phyloP scores from a whole-genome alignment of 768 basidiomycete species.

The Polyporus arcularius region DNA sequence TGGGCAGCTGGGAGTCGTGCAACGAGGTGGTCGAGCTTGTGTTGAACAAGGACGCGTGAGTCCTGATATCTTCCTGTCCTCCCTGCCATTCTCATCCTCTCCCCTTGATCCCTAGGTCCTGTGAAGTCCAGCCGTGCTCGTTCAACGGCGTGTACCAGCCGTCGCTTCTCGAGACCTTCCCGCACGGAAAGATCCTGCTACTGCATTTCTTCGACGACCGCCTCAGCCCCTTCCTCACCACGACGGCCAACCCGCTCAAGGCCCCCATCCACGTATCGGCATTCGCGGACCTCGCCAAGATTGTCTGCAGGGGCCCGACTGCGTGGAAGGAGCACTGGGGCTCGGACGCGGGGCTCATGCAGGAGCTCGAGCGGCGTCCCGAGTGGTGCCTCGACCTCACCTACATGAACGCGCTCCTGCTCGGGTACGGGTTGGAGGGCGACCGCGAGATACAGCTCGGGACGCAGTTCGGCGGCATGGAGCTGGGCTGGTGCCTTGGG shows the following conservation, averaged over 20 bases:
- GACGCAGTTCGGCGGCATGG: conserved; percentile 86
- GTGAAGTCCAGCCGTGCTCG: conserved; percentile 91
- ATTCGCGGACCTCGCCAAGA: conserved; percentile 61
- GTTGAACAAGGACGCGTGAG: conserved; percentile 92
- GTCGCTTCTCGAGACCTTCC: conserved; percentile 85
- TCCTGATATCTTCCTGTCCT: conserved; percentile 20
- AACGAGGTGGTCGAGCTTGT: conserved; percentile 81
- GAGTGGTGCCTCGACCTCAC: conserved; percentile 97
- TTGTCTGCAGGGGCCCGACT: conserved; percentile 70
- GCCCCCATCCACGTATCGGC: conserved; percentile 44
- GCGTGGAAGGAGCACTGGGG: conserved; percentile 58
- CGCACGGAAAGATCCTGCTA: conserved; percentile 81
- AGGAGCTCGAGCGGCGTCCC: conserved; percentile 78
- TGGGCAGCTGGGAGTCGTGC: conserved; percentile 87
- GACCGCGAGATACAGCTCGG: conserved; percentile 71
- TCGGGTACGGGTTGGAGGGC: conserved; percentile 88
- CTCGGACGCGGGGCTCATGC: conserved; percentile 48
- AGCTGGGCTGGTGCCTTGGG: conserved; percentile 92
- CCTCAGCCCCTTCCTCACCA: conserved; percentile 69
- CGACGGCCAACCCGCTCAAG: conserved; percentile 22
- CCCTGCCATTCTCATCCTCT: not conserved
- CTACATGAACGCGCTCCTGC: conserved; percentile 87
- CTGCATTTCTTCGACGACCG: conserved; percentile 99
- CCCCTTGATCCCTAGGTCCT: conserved; percentile 52
- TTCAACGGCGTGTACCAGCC: conserved; percentile 99